Evolutionary conservation across 805 yeast genomes (phyloP), one percentile per base, ranked within the genome.

Genomic region (Blastobotrys chiropterorum): DNA sequence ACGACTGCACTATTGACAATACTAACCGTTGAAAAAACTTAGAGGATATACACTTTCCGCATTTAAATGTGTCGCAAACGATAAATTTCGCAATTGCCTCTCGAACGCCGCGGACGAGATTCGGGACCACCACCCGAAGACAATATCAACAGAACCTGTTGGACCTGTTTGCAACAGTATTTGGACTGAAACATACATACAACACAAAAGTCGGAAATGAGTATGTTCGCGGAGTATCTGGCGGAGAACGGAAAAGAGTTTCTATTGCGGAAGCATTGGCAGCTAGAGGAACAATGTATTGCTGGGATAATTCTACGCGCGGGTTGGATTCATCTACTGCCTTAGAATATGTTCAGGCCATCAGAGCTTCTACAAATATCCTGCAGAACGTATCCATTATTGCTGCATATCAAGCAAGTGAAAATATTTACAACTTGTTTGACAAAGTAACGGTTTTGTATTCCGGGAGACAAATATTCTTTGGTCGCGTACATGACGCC

Each of bases 301-400:
- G 85, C 67, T 83, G 86, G 81, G 90, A 86, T 71, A 86, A 87
- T 62, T 84, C 92, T 4, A 87, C 95, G 3, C 80, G 94, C 72
- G 95, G 95, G 60, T 74, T 87, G 54, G 95, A 86, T 69, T 77
- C 94, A 2, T 85, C 94, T 7, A 86, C 94, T 42, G 95, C 95
- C 2, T 72, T 84, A 56, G 90, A 85, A 63, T 86, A 80, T 61
- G 74, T 84, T 38, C 73, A 80, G 56, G 83, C 88, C 17, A 72
- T 86, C 54, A 80, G 85, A 59, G 75, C 80, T 1, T 69, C 79
- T 14, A 83, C 89, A 2, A 68, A 72, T 31, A 67, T 82, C 47
- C 66, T 76, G 52, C 72, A 74, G 20, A 71, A 78, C 8, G 73
- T 85, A 5, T 81, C 86, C 0, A 72, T 82, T 44, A 82, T 85